Conservation (phyloP, 257 asterid species). For the Galeopsis tetrahit region DNA sequence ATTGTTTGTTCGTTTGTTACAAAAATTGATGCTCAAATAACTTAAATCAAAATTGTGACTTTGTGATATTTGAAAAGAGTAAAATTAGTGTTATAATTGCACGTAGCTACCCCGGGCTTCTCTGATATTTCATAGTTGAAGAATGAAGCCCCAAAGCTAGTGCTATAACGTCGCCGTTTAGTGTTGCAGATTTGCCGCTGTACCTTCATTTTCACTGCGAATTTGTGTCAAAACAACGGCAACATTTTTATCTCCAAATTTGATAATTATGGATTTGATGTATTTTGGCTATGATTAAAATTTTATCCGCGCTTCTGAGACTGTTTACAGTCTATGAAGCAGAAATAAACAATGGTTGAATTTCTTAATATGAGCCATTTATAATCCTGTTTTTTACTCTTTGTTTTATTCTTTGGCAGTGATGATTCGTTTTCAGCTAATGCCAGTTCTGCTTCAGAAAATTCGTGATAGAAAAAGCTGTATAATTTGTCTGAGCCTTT, state of each 20-base stretch:
- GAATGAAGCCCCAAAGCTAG: constrained; percentile 91
- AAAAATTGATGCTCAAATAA: too few relatives aligned
- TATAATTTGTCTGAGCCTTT: too few relatives aligned
- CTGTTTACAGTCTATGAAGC: constrained; percentile 49
- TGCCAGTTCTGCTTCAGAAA: constrained; percentile 96
- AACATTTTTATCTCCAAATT: constrained; percentile 15
- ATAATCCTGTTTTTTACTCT: neutral
- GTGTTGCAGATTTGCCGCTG: constrained; percentile 83
- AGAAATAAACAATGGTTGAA: constrained; percentile 59
- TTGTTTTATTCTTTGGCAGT: constrained; percentile 33
- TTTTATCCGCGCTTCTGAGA: constrained; percentile 87
- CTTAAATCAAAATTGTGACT: too few relatives aligned
- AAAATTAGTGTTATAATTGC: too few relatives aligned
- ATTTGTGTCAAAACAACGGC: constrained; percentile 85
- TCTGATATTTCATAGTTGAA: constrained; percentile 47
- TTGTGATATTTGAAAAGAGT: too few relatives aligned
- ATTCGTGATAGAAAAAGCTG: constrained; percentile 58
- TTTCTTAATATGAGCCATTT: constrained; percentile 75
- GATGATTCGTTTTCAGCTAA: constrained; percentile 61
- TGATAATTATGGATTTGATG: neutral
- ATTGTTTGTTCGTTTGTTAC: too few relatives aligned
- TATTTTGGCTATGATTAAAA: constrained; percentile 56
- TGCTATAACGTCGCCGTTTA: constrained; percentile 70
- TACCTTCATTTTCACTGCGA: constrained; percentile 48
- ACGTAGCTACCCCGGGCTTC: constrained; percentile 90